Evolutionary conservation across 1,284 basidiomycete genomes (phyloP), one percentile per base, ranked within the genome.

Genomic region (Ceratobasidium sp.): DNA sequence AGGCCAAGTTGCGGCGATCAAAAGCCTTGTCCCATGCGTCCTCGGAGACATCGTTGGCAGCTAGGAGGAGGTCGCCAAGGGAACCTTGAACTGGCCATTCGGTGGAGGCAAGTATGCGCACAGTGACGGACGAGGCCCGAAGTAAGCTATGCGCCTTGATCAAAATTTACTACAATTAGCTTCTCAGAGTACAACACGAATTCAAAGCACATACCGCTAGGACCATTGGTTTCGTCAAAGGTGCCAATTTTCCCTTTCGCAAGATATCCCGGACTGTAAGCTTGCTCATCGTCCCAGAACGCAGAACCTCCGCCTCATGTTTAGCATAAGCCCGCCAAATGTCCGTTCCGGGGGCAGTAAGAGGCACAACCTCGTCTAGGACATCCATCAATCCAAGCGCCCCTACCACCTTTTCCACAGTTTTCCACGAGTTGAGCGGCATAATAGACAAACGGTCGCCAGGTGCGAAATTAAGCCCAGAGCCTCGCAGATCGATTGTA

Each of bases 71-170:
- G 54, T 77, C 76, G 7, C 76, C 76, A 10, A 77, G 66, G 12
- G 76, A 77, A 12, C 76, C 76, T 44, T 68, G 57, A 35, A 77
- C 76, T 16, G 76, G 76, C 76, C 76, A 77, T n/a, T 57, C 57
- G 65, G 41, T 68, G 14, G 76, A 77, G 16, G 35, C 76, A 7
- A 77, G 35, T 38, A 77, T 52, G 30, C 67, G 76, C 35, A 68
- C 18, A n/a, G 66, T 77, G 5, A 69, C 76, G 27, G 76, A 59
- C 16, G 76, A 70, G 8, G 67, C 66, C n/a, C 65, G 76, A 23
- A 77, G 38, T 48, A 77, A 46, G 18, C 50, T 60, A 33, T 77
- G 76, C 27, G 68, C 54, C 76, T 77, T 33, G 38, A 20, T 48
- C 18, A 27, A 62, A 70, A 57, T 16, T 20, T 16, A 55, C 2